A percentile compares a stretch with the other conserved stretches of the same genome.
phyloP scores from a whole-genome alignment of 2,329 filamentous ascomycete species.

The Phialocephala subalpina region DNA sequence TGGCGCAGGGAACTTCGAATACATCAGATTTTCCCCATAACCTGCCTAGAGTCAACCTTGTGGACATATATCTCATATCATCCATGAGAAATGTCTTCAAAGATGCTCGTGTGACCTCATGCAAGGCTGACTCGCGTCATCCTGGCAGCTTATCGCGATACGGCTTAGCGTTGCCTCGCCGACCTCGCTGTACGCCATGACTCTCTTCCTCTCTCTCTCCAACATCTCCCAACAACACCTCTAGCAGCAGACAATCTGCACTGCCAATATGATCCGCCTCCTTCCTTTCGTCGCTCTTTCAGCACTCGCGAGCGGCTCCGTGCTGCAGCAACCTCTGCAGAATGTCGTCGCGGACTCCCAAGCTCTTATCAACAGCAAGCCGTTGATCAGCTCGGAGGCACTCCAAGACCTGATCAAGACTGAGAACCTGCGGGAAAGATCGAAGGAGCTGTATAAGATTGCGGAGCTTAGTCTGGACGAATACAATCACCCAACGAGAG shows the following conservation, averaged over 20 bases:
- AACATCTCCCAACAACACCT: background rate
- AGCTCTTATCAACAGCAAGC: conserved; percentile 33
- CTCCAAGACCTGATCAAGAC: conserved; percentile 65
- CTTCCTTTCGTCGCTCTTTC: conserved; percentile 26
- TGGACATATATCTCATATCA: background rate
- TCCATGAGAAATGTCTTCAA: background rate
- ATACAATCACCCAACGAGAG: conserved; percentile 73
- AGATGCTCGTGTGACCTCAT: background rate
- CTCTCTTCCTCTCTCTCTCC: background rate
- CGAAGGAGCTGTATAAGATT: conserved; percentile 68
- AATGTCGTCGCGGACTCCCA: conserved; percentile 30
- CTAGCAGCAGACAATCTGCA: background rate
- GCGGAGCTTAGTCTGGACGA: conserved; percentile 66
- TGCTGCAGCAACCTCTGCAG: conserved; percentile 33
- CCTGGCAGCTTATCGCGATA: background rate
- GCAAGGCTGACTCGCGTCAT: conserved; percentile 10
- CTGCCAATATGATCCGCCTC: conserved; percentile 28
- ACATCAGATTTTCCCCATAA: background rate
- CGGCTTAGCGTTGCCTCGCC: conserved; percentile 4
- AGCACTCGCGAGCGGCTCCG: conserved; percentile 27
- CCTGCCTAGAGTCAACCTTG: background rate
- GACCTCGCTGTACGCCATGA: conserved; percentile 6
- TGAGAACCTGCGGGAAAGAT: conserved; percentile 64
- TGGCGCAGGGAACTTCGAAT: background rate
- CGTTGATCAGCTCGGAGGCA: conserved; percentile 56